Conservation (phyloP, 495 filamentous ascomycete species). For the Lasiosphaeriaceae sp. region DNA sequence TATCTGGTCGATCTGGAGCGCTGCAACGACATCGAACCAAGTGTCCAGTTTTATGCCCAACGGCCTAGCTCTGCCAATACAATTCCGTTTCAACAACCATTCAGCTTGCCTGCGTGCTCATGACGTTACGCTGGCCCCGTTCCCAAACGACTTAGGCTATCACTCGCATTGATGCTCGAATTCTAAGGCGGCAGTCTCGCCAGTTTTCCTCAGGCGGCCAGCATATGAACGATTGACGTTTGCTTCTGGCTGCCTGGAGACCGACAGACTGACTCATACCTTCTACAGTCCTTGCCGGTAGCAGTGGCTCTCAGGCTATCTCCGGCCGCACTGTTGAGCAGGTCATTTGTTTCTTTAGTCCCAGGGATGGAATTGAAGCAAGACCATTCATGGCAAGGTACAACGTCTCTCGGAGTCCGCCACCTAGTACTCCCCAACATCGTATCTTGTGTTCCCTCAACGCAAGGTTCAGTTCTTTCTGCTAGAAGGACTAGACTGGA, state of each 20-base stretch:
- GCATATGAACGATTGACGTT: constrained; percentile 8
- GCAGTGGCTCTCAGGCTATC: too few species aligned
- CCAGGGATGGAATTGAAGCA: too few species aligned
- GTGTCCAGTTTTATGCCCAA: constrained; percentile 24
- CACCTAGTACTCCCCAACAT: too few species aligned
- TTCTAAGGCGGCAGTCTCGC: constrained; percentile 14
- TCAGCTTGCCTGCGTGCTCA: constrained; percentile 16
- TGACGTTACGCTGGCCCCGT: constrained; percentile 10
- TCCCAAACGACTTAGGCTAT: constrained; percentile 2
- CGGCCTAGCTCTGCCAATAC: constrained; percentile 20
- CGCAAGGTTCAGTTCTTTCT: too few species aligned
- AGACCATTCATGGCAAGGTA: too few species aligned
- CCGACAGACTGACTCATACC: not conserved
- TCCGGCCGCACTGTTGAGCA: too few species aligned
- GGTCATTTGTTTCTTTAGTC: too few species aligned
- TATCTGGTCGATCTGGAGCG: constrained; percentile 22
- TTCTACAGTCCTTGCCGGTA: not conserved
- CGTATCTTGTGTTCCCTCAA: too few species aligned
- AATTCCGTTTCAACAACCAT: constrained; percentile 1
- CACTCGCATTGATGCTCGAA: constrained; percentile 10
- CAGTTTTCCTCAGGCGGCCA: constrained; percentile 5
- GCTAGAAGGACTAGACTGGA: too few species aligned
- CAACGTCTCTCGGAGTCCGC: too few species aligned
- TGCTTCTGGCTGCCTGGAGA: not conserved
- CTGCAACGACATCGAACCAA: constrained; percentile 13